A percentile compares a stretch with the other conserved stretches of the same genome.
Evolutionary conservation across 2,329 filamentous ascomycete genomes (phyloP).

Genomic region (Saccharata proteae): DNA sequence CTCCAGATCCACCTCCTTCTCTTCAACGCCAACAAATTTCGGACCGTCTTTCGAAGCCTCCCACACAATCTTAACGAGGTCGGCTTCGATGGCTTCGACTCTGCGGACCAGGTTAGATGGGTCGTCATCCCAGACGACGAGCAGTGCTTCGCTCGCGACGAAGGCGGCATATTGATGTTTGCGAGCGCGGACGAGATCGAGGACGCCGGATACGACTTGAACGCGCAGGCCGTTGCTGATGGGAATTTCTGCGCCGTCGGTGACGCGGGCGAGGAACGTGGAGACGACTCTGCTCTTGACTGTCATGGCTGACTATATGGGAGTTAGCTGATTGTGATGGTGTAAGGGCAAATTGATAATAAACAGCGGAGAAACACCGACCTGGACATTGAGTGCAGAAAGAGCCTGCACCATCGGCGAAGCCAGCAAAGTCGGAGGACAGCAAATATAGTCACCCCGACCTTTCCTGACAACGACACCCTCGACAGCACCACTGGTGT

Average conservation of each 20-base stretch:
- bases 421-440: conserved; percentile 1
- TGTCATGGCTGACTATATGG: conserved; percentile 2
- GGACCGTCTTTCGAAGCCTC: conserved; percentile 43
- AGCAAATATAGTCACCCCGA: conserved; percentile 7
- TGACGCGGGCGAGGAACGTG: conserved; percentile 4
- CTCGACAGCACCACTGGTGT: conserved; percentile 6
- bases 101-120: conserved; percentile 56
- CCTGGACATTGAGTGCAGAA: conserved; percentile 7
- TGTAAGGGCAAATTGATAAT: background rate
- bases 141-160: conserved; percentile 54
- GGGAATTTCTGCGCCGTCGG: conserved; percentile 52
- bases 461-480: conserved; percentile 6
- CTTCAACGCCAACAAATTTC: conserved; percentile 34
- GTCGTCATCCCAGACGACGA: conserved; percentile 77
- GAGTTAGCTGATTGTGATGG: background rate
- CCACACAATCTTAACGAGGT: conserved; percentile 70
- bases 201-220: conserved; percentile 60
- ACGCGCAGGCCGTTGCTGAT: conserved; percentile 65
- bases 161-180: conserved; percentile 77
- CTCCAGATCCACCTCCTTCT: conserved; percentile 57
- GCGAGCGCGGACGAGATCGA: conserved; percentile 56
- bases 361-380: no score
- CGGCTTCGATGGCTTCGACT: conserved; percentile 60
- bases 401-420: conserved; percentile 5
- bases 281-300: conserved; percentile 7